Evolutionary conservation across 164 flowering plant genomes (phyloP), one percentile per base, ranked within the genome.

Genomic region (Magnolia sinica): DNA sequence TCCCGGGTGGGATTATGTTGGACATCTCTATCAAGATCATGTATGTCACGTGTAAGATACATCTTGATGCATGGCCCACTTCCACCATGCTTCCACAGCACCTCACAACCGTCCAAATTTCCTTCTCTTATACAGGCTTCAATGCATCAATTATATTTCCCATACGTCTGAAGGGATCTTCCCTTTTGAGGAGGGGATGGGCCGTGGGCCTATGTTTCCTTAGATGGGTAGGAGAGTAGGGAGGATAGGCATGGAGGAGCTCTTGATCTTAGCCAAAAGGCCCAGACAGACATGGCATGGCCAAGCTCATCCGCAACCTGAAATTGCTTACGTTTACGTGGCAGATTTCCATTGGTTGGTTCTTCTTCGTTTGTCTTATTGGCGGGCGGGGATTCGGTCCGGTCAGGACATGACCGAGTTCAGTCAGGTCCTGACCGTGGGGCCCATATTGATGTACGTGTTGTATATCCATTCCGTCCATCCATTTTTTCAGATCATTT

Each of bases 81-180:
- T 37, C 45, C 7, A 37, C 45, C 45, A 37, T 0, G 45, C 7
- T 37, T 5, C 45, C 45, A 37, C 45, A 37, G 7, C 45, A 37
- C 45, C 7, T 37, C 45, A 55, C 18, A 16, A 11, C 16, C 67
- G 13, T 31, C 49, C 66, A 27, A 73, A 27, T 19, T 72, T 31
- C 61, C n/a, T 45, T 14, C 64, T 37, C 23, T 72, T 52, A 55
- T 72, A 74, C 31, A 71, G 76, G 52, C 65, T 78, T 80, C 76
- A 79, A 59, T 78, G 74, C 74, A 65, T 78, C 81, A 74, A 49
- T 78, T 74, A 74, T 59, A 66, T 78, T 80, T 58, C 59, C 77
- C 79, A 81, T 75, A 79, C 76, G 76, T 64, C 58, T 58, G 50
- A 77, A 77, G 16, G 65, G 37, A 24, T 31, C 23, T 19, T 24